Percentiles rank a stretch among this genome's conserved stretches.
These are phyloP conservation scores for Phytopythium ostracodes DNA, from an alignment of 352 stramenopile genomes.

Conservation along the genomic window DNA sequence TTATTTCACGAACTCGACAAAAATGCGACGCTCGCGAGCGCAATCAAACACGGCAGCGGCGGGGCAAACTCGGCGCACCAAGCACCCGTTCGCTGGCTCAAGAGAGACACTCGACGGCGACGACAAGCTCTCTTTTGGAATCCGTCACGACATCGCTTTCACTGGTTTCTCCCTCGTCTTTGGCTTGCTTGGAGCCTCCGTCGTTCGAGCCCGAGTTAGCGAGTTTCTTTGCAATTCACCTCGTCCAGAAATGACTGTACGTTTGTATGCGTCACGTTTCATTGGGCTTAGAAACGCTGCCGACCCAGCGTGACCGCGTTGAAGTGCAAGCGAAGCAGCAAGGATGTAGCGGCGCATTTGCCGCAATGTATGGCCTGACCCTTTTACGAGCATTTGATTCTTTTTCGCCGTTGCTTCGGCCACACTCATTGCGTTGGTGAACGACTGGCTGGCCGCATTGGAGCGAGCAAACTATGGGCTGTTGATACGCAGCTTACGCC, in stretches of 20 bases:
- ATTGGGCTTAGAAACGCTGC: neutral
- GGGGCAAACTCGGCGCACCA: neutral
- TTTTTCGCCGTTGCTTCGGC: neutral
- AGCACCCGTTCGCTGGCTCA: neutral
- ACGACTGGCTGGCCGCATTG: neutral
- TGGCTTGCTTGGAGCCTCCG: neutral
- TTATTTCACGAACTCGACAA: neutral
- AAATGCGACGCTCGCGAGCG: no score
- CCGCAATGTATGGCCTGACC: neutral
- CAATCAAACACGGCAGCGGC: neutral
- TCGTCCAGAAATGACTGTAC: neutral
- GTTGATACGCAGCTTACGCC: no score
- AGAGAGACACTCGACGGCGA: neutral
- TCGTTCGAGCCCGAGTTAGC: neutral
- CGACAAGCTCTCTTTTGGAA: neutral
- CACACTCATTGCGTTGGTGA: neutral
- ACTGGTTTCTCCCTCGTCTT: neutral
- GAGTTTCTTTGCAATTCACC: neutral
- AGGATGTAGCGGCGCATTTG: neutral
- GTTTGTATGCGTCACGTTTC: neutral
- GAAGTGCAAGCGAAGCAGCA: constrained; percentile 2
- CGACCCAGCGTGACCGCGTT: neutral
- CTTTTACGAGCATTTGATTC: neutral
- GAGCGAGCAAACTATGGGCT: no score
- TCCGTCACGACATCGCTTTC: neutral